A percentile compares a stretch with the other conserved stretches of the same genome.
These are phyloP conservation scores for Fusarium praegraminearum DNA, from an alignment of 2,329 filamentous ascomycete genomes.

Conservation along the genomic window DNA sequence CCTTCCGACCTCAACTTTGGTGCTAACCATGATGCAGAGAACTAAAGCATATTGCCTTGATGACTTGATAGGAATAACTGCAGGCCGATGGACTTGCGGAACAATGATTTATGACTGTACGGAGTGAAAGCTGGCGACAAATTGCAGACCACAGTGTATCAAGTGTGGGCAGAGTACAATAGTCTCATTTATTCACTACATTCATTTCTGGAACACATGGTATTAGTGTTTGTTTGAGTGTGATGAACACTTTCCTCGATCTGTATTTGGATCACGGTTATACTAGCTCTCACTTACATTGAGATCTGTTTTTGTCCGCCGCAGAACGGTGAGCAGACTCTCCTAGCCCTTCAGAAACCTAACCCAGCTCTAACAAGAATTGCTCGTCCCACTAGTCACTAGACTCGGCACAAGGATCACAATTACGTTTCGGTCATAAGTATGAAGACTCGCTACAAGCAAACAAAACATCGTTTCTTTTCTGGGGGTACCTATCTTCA, in stretches of 20 bases:
- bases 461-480: slow-evolving; percentile 11
- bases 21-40: slow-evolving; percentile 54
- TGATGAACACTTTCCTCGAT: background rate
- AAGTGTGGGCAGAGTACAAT: slow-evolving; percentile 9
- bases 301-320: background rate
- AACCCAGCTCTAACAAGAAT: background rate
- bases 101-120: slow-evolving; percentile 14
- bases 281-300: background rate
- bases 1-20: background rate
- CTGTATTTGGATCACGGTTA: background rate
- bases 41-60: slow-evolving; percentile 65
- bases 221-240: background rate
- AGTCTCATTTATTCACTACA: background rate
- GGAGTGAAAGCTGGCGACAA: background rate
- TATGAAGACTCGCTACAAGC: background rate
- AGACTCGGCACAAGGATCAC: background rate
- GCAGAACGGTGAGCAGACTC: background rate
- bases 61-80: slow-evolving; percentile 53
- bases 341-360: background rate
- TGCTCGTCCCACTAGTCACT: background rate
- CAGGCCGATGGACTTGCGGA: background rate
- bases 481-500: slow-evolving; percentile 23
- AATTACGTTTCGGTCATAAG: background rate
- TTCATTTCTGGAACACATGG: background rate
- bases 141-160: slow-evolving; percentile 1